phyloP scores from a whole-genome alignment of 2,329 filamentous ascomycete species.

The Pseudogymnoascus sp. region DNA sequence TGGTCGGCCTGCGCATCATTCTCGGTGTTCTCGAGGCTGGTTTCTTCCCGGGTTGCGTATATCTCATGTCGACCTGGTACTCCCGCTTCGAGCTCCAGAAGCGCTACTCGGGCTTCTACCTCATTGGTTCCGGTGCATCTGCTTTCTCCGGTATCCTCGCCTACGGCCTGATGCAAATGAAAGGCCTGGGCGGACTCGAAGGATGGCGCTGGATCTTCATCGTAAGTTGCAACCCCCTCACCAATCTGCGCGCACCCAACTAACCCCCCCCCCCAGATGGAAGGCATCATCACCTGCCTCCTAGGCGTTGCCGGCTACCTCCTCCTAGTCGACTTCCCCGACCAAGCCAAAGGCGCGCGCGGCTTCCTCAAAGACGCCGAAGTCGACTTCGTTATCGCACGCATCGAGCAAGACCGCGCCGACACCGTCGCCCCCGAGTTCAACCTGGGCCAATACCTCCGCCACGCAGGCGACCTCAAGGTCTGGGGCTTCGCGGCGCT shows the following conservation, averaged over 20 bases:
- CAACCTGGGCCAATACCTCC: conserved; percentile 37
- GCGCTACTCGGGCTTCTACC: conserved; percentile 61
- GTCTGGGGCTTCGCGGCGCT: conserved; percentile 54
- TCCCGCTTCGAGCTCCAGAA: conserved; percentile 57
- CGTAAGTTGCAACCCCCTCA: background rate
- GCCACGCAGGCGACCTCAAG: conserved; percentile 43
- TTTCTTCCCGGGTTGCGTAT: conserved; percentile 34
- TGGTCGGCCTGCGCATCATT: conserved; percentile 24
- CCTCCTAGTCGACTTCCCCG: conserved; percentile 54
- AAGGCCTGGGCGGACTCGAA: conserved; percentile 25
- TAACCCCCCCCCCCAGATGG: conserved; percentile 40
- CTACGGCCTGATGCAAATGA: conserved; percentile 49
- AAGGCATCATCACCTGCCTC: conserved; percentile 41
- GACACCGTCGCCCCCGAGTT: conserved; percentile 41
- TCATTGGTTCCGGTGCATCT: conserved; percentile 57
- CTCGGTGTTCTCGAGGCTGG: conserved; percentile 25
- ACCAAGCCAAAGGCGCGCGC: conserved; percentile 37
- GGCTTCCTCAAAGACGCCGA: conserved; percentile 44
- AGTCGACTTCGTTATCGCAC: conserved; percentile 40
- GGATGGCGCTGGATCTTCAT: conserved; percentile 61
- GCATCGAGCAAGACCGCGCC: conserved; percentile 48
- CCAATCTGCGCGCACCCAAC: conserved; percentile 59
- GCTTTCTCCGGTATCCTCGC: conserved; percentile 63
- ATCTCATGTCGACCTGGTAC: conserved; percentile 36
- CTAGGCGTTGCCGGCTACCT: conserved; percentile 44